Percentiles rank a stretch among this genome's conserved stretches.
These are phyloP conservation scores for Phytophthora pisi DNA, from an alignment of 352 stramenopile genomes.

Conservation along the genomic window DNA sequence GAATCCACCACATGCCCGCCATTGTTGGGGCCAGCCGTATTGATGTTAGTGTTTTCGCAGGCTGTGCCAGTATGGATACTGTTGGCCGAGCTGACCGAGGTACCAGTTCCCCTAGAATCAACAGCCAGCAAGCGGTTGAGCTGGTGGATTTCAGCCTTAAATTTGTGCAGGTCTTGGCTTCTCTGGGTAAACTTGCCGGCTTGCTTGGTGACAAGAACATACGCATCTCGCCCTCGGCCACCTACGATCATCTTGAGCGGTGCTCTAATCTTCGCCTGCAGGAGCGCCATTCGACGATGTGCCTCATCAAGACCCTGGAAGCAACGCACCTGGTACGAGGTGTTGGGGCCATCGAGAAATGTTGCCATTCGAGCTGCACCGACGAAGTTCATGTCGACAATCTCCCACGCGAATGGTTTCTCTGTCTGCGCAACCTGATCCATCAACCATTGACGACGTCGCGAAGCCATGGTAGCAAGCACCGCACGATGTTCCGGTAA, in stretches of 20 bases:
- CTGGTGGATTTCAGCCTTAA: constrained; percentile 12
- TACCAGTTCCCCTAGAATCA: neutral
- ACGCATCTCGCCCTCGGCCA: constrained; percentile 3
- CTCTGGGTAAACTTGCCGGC: constrained; percentile 7
- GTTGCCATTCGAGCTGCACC: constrained; percentile 4
- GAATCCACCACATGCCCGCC: neutral
- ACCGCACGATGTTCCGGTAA: constrained; percentile 1
- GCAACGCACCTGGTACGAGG: neutral
- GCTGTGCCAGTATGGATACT: neutral
- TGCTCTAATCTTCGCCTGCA: constrained; percentile 10
- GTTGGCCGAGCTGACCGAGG: neutral
- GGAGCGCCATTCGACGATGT: constrained; percentile 6
- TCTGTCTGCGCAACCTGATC: constrained; percentile 7
- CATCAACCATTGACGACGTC: constrained; percentile 14
- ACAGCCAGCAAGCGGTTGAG: constrained; percentile 5
- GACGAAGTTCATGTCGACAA: constrained; percentile 15
- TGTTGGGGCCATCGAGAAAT: constrained; percentile 14
- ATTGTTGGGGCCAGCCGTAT: neutral
- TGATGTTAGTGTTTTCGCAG: neutral
- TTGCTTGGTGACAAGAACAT: constrained; percentile 15
- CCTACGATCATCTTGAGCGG: constrained; percentile 11
- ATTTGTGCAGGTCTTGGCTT: constrained; percentile 6
- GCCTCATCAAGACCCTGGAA: constrained; percentile 14
- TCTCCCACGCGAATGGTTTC: constrained; percentile 12
- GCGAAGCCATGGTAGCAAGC: constrained; percentile 1